A percentile compares a stretch with the other conserved stretches of the same genome.
These are phyloP conservation scores for Apiospora kogelbergensis DNA, from an alignment of 2,329 filamentous ascomycete genomes.

Conservation along the genomic window DNA sequence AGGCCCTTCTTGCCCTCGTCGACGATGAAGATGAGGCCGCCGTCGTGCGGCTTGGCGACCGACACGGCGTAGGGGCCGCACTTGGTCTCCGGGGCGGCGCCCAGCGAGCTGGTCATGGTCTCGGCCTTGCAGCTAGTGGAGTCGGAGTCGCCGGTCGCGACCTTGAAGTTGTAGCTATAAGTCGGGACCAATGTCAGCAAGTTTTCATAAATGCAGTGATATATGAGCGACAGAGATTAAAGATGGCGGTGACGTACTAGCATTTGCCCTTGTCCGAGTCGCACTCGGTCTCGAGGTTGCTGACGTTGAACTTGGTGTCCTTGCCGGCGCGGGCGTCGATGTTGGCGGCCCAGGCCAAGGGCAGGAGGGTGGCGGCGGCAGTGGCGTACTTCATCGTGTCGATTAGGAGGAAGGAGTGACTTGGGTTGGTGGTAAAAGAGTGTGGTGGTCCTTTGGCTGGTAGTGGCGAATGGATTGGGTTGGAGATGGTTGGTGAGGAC, in stretches of 20 bases:
- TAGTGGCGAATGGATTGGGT: neutral
- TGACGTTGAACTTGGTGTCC: slow-evolving; percentile 4
- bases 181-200: neutral
- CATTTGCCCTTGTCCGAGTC: neutral
- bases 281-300: neutral
- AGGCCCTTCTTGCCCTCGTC: neutral
- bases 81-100: slow-evolving; percentile 15
- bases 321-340: neutral
- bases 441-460: neutral
- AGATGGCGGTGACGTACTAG: neutral
- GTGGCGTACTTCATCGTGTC: slow-evolving; percentile 11
- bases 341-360: slow-evolving; percentile 9
- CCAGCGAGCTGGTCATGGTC: slow-evolving; percentile 14
- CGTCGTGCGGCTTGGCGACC: slow-evolving; percentile 14
- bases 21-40: slow-evolving; percentile 10
- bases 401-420: neutral
- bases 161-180: neutral
- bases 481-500: neutral
- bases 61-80: slow-evolving; percentile 17
- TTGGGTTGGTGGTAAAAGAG: neutral
- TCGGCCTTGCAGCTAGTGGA: neutral
- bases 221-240: neutral
- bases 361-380: slow-evolving; percentile 7
- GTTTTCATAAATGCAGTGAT: neutral
- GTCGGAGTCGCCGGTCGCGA: neutral